These are phyloP conservation scores for Crithidia acanthocephali DNA, from an alignment of 208 protist genomes.

Conservation along the genomic window DNA sequence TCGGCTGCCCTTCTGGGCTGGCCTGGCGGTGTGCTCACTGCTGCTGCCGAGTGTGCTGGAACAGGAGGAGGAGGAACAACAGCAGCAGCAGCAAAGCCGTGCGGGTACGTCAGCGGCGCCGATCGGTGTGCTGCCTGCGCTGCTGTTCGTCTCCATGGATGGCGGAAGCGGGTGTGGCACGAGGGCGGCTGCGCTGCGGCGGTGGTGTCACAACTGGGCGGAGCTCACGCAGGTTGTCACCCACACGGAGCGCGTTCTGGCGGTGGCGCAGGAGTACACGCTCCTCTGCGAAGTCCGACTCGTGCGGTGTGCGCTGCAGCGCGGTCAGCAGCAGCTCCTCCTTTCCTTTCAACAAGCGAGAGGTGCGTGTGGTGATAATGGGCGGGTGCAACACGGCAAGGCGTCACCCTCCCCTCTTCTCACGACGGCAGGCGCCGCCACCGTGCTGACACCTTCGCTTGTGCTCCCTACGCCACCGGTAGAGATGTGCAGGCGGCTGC, in stretches of 20 bases:
- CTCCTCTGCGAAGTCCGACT: constrained; percentile 46
- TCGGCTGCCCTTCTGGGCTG: constrained; percentile 70
- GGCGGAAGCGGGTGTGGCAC: not conserved
- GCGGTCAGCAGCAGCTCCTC: constrained; percentile 14
- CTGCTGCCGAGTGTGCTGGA: constrained; percentile 53
- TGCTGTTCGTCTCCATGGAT: not conserved
- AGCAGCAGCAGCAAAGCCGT: not conserved
- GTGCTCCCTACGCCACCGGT: not conserved
- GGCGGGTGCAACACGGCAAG: too few species aligned
- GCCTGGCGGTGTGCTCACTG: constrained; percentile 59
- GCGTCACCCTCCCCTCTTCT: too few species aligned
- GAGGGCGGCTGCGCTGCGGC: not conserved
- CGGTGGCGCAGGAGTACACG: constrained; percentile 34
- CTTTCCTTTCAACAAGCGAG: too few species aligned
- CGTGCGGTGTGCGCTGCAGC: constrained; percentile 45
- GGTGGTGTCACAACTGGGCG: constrained; percentile 10
- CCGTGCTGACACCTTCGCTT: not conserved
- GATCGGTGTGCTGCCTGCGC: not conserved
- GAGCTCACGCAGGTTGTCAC: constrained; percentile 34
- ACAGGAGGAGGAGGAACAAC: constrained; percentile 7
- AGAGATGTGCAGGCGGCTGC: constrained; percentile 23
- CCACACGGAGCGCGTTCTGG: constrained; percentile 41
- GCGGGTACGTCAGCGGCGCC: not conserved
- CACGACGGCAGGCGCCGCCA: not conserved
- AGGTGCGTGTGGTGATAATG: too few species aligned